Evolutionary conservation across 2,329 filamentous ascomycete genomes (phyloP).

Genomic region (Aspergillus sojae): DNA sequence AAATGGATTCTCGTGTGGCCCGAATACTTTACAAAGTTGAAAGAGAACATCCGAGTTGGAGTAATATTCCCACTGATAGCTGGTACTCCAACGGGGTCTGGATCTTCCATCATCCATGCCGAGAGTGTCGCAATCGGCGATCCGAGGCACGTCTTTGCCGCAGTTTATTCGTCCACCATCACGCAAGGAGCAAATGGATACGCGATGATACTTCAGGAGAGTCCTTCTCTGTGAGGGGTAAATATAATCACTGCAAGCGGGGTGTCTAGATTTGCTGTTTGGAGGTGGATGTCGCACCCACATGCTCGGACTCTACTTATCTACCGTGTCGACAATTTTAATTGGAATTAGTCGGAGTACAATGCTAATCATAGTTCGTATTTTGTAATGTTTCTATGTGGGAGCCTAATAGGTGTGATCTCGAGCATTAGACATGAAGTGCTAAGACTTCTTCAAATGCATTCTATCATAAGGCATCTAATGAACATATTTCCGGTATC

Average conservation of each 20-base stretch:
- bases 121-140: slow-evolving; percentile 1
- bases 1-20: neutral
- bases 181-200: neutral
- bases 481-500: neutral
- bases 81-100: neutral
- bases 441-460: neutral
- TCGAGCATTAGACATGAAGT: neutral
- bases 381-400: rapidly evolving
- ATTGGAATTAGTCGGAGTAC: rapidly evolving
- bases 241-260: neutral
- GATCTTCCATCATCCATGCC: neutral
- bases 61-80: neutral
- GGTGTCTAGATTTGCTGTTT: neutral
- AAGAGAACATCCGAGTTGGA: neutral
- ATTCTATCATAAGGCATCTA: neutral
- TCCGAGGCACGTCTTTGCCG: neutral
- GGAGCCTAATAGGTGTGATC: too few relatives aligned
- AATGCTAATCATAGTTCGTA: too few relatives aligned
- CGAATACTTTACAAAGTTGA: neutral
- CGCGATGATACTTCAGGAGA: neutral
- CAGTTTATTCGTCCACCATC: neutral
- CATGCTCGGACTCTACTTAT: neutral
- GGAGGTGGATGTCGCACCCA: neutral
- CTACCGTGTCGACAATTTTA: neutral
- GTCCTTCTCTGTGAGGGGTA: neutral